Conservation (phyloP, 768 basidiomycete species). For the Boletus tomentosulus region DNA sequence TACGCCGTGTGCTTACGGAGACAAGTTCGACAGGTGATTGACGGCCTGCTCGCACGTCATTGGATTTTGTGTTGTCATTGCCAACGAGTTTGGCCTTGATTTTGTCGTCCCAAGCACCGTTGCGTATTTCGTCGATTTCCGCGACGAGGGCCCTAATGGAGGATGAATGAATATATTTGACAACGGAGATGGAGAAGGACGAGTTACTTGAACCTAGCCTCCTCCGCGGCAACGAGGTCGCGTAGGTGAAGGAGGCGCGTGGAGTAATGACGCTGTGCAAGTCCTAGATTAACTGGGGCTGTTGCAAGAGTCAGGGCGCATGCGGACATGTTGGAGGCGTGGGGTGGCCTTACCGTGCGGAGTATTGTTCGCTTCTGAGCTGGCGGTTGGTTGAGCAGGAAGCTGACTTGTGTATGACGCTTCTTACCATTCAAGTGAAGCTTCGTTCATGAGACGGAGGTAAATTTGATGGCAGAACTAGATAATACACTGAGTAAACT, state of each 20-base stretch:
- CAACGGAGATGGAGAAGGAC: background rate
- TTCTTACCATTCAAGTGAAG: constrained; percentile 59
- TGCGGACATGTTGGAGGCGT: background rate
- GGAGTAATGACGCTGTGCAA: constrained; percentile 74
- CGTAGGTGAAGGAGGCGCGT: constrained; percentile 69
- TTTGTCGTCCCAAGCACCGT: constrained; percentile 58
- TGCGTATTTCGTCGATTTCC: constrained; percentile 76
- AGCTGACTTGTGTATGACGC: background rate
- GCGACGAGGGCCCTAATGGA: constrained; percentile 51
- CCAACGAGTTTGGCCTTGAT: constrained; percentile 36
- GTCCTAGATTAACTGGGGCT: constrained; percentile 63
- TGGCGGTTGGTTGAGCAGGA: constrained; percentile 12
- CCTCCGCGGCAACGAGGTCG: constrained; percentile 66
- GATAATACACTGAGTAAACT: constrained; percentile 18
- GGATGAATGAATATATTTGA: background rate
- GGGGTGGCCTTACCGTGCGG: constrained; percentile 45
- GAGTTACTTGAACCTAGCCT: constrained; percentile 71
- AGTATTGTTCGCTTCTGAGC: constrained; percentile 48
- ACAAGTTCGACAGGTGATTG: background rate
- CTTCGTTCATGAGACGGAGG: constrained; percentile 61
- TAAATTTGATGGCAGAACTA: constrained; percentile 72
- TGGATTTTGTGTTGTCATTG: constrained; percentile 4
- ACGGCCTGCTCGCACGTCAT: background rate
- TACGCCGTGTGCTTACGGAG: constrained; percentile 9
- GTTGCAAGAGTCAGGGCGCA: constrained; percentile 7